phyloP scores from a whole-genome alignment of 495 filamentous ascomycete genomes.

The Penicillium waksmanii region DNA sequence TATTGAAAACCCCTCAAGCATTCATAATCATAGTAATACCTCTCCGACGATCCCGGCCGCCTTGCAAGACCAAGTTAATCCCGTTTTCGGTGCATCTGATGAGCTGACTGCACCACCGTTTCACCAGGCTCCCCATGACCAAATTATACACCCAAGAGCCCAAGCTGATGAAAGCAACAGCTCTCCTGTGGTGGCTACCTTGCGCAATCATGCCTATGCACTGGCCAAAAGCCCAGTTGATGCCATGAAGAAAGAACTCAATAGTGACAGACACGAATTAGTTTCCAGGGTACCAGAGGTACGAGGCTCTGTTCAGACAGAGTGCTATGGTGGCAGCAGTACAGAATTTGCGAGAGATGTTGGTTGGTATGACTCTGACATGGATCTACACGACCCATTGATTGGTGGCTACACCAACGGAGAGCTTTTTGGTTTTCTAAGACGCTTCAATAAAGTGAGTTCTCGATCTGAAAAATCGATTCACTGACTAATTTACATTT shows the following conservation, averaged over 20 bases:
- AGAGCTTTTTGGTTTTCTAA: slow-evolving; percentile 72
- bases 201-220: slow-evolving; percentile 4
- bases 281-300: slow-evolving; percentile 1
- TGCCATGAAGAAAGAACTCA: slow-evolving; percentile 5
- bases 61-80: background rate
- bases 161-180: too few relatives aligned
- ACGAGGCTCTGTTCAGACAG: slow-evolving; percentile 9
- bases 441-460: slow-evolving; percentile 74
- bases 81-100: too few relatives aligned
- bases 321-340: slow-evolving; percentile 11
- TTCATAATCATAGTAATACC: slow-evolving; percentile 4
- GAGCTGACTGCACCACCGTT: too few relatives aligned
- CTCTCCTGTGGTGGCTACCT: too few relatives aligned
- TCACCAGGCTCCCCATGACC: too few relatives aligned
- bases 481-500: slow-evolving; percentile 4
- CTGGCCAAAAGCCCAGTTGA: slow-evolving; percentile 2
- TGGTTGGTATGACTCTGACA: slow-evolving; percentile 68
- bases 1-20: background rate
- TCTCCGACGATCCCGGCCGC: slow-evolving; percentile 7
- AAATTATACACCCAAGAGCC: too few relatives aligned
- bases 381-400: slow-evolving; percentile 61
- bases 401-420: slow-evolving; percentile 72
- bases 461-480: background rate
- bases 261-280: slow-evolving; percentile 11
- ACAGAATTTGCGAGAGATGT: slow-evolving; percentile 61